Evolutionary conservation across 345 rosid genomes (phyloP).

Genomic region (Aquilaria yunnanensis): DNA sequence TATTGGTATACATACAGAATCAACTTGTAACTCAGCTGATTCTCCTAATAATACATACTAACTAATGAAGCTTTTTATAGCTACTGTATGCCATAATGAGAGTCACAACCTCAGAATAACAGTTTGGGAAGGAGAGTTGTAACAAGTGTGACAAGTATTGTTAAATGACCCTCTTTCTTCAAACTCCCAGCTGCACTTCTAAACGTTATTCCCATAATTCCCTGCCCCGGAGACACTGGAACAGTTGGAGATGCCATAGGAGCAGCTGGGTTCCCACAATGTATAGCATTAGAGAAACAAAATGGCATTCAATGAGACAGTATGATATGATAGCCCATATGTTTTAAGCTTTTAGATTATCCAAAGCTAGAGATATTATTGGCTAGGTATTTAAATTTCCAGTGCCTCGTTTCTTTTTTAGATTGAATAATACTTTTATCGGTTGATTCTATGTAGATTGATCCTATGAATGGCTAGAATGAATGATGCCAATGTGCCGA

Average conservation of each 20-base stretch:
- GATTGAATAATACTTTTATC: no score
- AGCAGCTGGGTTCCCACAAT: slow-evolving; percentile 25
- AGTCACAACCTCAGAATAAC: slow-evolving; percentile 9
- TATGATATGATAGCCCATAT: no score
- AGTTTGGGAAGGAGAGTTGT: slow-evolving; percentile 19
- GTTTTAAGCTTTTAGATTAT: no score
- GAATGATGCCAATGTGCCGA: no score
- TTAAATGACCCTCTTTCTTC: slow-evolving; percentile 20
- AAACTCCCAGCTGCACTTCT: slow-evolving; percentile 21
- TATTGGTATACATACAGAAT: not conserved
- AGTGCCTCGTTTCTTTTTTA: no score
- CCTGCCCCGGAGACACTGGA: slow-evolving; percentile 38
- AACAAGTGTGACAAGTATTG: slow-evolving; percentile 18
- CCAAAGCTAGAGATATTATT: no score
- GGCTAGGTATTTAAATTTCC: no score
- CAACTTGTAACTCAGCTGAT: not conserved
- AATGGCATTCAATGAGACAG: not conserved
- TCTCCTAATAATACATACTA: not conserved
- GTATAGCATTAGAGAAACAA: not conserved
- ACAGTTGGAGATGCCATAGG: slow-evolving; percentile 22
- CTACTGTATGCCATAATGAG: not conserved
- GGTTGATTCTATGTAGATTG: no score
- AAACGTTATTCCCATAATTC: slow-evolving; percentile 33
- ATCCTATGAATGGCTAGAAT: no score
- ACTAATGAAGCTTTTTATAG: no score